A percentile compares a stretch with the other conserved stretches of the same genome.
Evolutionary conservation across 202 grass and related monocot species (phyloP).

Genomic region (Carex sylvatica): DNA sequence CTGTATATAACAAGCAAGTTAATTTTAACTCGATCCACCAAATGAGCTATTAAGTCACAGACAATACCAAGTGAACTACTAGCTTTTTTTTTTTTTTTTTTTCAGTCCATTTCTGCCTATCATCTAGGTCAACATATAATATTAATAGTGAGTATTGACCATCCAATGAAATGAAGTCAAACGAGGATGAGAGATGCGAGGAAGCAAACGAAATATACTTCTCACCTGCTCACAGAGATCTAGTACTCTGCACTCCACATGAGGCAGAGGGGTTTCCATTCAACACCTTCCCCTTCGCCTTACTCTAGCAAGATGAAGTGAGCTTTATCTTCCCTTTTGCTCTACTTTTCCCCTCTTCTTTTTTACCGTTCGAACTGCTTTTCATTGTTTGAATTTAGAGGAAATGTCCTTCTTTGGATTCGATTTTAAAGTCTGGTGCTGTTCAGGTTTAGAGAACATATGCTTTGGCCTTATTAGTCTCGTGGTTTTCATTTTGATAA

Average conservation of each 20-base stretch:
- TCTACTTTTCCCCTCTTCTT: background rate
- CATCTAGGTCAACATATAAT: no score
- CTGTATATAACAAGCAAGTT: no score
- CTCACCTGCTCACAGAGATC: background rate
- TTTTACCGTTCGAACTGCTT: background rate
- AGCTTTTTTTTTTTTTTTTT: no score
- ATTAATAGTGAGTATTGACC: background rate
- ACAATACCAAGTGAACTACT: no score
- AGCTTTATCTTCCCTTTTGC: background rate
- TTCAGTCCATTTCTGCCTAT: no score
- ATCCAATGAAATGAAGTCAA: background rate
- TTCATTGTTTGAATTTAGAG: background rate
- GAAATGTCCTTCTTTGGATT: background rate
- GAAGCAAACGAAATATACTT: background rate
- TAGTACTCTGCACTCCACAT: background rate
- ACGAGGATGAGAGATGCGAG: background rate
- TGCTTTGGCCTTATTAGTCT: background rate
- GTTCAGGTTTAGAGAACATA: background rate
- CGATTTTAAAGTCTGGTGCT: background rate
- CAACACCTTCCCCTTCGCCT: background rate
- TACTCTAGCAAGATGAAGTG: constrained; percentile 21
- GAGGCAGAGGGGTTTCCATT: constrained; percentile 16
- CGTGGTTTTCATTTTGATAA: background rate
- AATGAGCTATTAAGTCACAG: no score
- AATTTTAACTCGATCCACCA: no score